These are phyloP conservation scores for Geotrichum reessii DNA, from an alignment of 1,139 yeast genomes.

Conservation along the genomic window DNA sequence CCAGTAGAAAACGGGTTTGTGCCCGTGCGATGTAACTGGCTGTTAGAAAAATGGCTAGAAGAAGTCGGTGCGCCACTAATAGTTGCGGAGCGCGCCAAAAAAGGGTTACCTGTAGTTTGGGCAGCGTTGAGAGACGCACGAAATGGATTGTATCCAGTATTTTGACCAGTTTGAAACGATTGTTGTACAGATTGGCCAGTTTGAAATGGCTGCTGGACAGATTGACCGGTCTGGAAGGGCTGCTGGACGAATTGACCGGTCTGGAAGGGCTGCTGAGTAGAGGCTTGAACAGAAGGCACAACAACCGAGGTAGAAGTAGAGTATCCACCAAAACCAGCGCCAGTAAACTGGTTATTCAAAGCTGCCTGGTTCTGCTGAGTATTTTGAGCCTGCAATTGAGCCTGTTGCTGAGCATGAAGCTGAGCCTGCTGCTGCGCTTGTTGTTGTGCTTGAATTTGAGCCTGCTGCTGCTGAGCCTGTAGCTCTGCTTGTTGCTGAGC, in stretches of 20 bases:
- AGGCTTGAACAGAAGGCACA: constrained; percentile 23
- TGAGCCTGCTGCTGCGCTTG: constrained; percentile 22
- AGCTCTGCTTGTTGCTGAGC: constrained; percentile 21
- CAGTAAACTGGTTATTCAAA: constrained; percentile 39
- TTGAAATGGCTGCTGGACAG: constrained; percentile 23
- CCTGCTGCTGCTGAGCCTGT: constrained; percentile 18
- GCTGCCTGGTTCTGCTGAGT: constrained; percentile 21
- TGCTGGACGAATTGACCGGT: constrained; percentile 19
- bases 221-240: constrained; percentile 11
- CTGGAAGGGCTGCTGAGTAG: constrained; percentile 22
- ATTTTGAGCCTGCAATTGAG: constrained; percentile 17
- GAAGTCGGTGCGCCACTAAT: constrained; percentile 19
- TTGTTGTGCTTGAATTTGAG: constrained; percentile 12
- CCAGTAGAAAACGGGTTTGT: constrained; percentile 46
- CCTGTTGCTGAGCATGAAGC: constrained; percentile 19
- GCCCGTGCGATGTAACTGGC: constrained; percentile 34
- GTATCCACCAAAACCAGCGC: constrained; percentile 56
- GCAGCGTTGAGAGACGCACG: constrained; percentile 22
- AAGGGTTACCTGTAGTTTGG: constrained; percentile 27
- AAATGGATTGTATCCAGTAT: constrained; percentile 34
- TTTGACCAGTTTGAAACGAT: constrained; percentile 14
- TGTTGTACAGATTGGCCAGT: constrained; percentile 19
- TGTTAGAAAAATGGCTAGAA: constrained; percentile 30
- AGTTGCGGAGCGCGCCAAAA: constrained; percentile 23
- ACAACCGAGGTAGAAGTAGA: constrained; percentile 28